Conservation (phyloP, 2,329 filamentous ascomycete genomes). For the Phaeosphaeria sp. region DNA sequence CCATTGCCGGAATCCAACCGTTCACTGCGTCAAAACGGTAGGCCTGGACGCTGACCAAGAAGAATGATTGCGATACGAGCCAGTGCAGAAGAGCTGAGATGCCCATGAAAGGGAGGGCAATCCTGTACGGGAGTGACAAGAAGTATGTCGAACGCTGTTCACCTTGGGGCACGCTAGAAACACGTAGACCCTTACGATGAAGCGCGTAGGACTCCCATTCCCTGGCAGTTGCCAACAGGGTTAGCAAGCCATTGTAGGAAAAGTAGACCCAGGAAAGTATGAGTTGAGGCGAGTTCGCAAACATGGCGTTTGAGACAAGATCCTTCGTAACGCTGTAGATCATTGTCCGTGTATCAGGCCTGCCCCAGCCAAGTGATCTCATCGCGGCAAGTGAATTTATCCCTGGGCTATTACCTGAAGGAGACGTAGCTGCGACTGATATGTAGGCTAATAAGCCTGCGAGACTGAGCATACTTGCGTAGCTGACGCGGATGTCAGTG, state of each 20-base stretch:
- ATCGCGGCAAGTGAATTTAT: neutral
- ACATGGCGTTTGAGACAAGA: slow-evolving; percentile 29
- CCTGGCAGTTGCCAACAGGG: slow-evolving; percentile 52
- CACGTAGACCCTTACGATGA: slow-evolving; percentile 34
- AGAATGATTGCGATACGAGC: slow-evolving; percentile 54
- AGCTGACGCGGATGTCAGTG: neutral
- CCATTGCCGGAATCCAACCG: neutral
- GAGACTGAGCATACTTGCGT: neutral
- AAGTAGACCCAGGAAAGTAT: slow-evolving; percentile 56
- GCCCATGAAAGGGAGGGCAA: slow-evolving; percentile 46
- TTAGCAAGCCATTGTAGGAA: slow-evolving; percentile 54
- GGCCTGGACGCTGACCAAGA: slow-evolving; percentile 44
- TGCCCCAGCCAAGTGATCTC: neutral
- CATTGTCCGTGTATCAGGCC: neutral
- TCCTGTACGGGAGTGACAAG: slow-evolving; percentile 49
- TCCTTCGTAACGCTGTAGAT: neutral
- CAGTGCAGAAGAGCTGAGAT: slow-evolving; percentile 49
- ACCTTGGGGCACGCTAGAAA: slow-evolving; percentile 36
- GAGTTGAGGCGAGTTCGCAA: slow-evolving; percentile 57
- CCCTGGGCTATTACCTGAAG: neutral
- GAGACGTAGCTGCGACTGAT: too few relatives aligned
- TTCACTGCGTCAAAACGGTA: slow-evolving; percentile 1
- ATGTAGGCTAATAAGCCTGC: neutral
- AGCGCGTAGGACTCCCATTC: slow-evolving; percentile 54
- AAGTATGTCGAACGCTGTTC: slow-evolving; percentile 51